Evolutionary conservation across 306 rosid genomes (phyloP).

Genomic region (Quercus variabilis): DNA sequence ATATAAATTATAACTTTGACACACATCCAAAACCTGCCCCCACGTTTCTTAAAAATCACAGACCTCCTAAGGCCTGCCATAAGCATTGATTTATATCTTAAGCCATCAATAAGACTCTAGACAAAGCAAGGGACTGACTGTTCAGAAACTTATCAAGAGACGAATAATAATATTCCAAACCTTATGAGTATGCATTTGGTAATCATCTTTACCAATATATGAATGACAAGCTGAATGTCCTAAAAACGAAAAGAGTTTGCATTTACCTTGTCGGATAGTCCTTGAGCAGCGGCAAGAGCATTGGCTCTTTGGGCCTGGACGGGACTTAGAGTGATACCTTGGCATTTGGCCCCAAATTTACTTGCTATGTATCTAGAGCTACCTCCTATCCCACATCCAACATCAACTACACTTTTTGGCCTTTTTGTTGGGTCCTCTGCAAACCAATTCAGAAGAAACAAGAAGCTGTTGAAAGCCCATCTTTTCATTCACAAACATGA

Average conservation of each 20-base stretch:
- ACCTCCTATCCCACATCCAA: slow-evolving; percentile 98
- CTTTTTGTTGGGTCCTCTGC: slow-evolving; percentile 22
- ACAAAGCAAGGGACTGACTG: neutral
- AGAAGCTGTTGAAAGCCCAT: neutral
- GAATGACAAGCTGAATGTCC: neutral
- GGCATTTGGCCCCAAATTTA: slow-evolving; percentile 55
- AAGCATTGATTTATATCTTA: neutral
- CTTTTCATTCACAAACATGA: neutral
- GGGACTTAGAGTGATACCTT: slow-evolving; percentile 84
- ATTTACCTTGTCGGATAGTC: slow-evolving; percentile 53
- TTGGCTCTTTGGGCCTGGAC: slow-evolving; percentile 87
- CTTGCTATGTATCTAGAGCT: slow-evolving; percentile 77
- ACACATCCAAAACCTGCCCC: neutral
- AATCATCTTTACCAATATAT: neutral
- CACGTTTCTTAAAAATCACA: too few relatives aligned
- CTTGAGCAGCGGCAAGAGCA: slow-evolving; percentile 67
- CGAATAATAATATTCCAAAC: neutral
- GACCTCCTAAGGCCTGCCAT: neutral
- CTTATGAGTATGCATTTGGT: neutral
- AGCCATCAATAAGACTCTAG: neutral
- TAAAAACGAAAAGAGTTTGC: neutral
- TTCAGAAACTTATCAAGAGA: neutral
- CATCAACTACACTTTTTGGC: slow-evolving; percentile 64
- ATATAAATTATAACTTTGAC: neutral
- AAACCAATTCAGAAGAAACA: neutral